These are phyloP conservation scores for Kwoniella europaea DNA, from an alignment of 768 basidiomycete species.

Conservation along the genomic window DNA sequence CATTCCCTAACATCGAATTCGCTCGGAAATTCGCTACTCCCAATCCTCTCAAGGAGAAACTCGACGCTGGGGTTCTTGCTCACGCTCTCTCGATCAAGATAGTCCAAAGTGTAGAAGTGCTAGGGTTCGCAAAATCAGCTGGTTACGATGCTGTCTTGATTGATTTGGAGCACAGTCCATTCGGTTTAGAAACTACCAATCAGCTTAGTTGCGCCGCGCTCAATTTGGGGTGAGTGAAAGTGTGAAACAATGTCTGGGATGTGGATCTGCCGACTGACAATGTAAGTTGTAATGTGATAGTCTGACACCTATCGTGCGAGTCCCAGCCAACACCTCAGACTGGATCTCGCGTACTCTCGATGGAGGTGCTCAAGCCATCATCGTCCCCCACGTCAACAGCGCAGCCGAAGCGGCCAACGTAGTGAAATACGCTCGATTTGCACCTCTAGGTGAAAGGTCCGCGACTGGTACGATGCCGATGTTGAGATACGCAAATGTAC, in stretches of 20 bases:
- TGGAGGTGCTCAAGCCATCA: slow-evolving; percentile 46
- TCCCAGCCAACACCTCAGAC: slow-evolving; percentile 44
- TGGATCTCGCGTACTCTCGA: slow-evolving; percentile 50
- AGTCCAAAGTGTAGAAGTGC: slow-evolving; percentile 10
- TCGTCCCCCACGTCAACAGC: slow-evolving; percentile 46
- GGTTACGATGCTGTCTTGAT: slow-evolving; percentile 45
- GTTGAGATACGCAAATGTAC: slow-evolving; percentile 30
- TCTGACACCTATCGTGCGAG: slow-evolving; percentile 40
- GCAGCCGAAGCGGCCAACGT: slow-evolving; percentile 39
- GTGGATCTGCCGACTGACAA: neutral
- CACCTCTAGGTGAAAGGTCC: slow-evolving; percentile 28
- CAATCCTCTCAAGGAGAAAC: slow-evolving; percentile 2
- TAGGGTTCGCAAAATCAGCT: slow-evolving; percentile 32
- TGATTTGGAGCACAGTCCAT: slow-evolving; percentile 44
- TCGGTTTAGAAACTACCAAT: slow-evolving; percentile 40
- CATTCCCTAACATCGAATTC: neutral
- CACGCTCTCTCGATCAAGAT: slow-evolving; percentile 7
- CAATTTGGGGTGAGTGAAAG: slow-evolving; percentile 31
- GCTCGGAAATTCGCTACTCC: neutral
- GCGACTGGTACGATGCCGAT: slow-evolving; percentile 34
- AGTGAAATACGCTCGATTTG: slow-evolving; percentile 39
- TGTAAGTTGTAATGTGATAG: slow-evolving; percentile 15
- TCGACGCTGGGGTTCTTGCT: slow-evolving; percentile 1
- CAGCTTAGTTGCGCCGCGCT: slow-evolving; percentile 34
- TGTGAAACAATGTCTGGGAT: neutral